Base-by-base conservation (phyloP, 345 rosid species). In the Bruguiera gymnorhiza region DNA sequence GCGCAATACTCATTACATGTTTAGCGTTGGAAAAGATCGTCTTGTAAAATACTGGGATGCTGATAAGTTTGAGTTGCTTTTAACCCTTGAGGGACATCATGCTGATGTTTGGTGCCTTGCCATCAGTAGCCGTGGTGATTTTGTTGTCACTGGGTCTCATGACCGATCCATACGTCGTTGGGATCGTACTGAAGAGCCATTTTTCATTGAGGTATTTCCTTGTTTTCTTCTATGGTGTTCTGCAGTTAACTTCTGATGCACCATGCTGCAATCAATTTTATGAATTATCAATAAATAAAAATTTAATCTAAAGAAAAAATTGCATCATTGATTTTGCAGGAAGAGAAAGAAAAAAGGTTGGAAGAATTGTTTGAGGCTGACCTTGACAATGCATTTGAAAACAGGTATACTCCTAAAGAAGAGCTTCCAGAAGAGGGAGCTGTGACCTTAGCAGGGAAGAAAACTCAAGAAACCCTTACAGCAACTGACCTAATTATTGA, bases 1-100 rank as follows among this genome's bases (percentile, higher is more conserved):
- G 62, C 80, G 75, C 75, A 88, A 81, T 59, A 92, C 99, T 16
- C 99, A 95, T 80, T 90, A 92, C 82, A 70, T 95, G 81, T 95
- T 95, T 67, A 95, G 99, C 51, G 87, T 81, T 57, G 99, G 99
- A 66, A 95, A 95, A 82, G 99, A 92, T 76, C 83, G 88, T 54
- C 88, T 90, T 62, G 87, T 95, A 61, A 95, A 92, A 72, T 95
- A 95, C 79, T 95, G 97, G 99, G 99, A 95, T 82, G 99, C 96
- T 2, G 97, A 88, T 78, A 95, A 95, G 80, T 95, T 95, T 67
- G 97, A 95, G 87, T 80, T 89, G 76, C 90, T 95, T 71, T 78
- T 95, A 77, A 87, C 97, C 53, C 92, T 95, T 70, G 93, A 87
- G 76, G 99, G 97, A 36, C 99, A 95, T 77, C 99, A 90, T 77